These are phyloP conservation scores for Trichoderma atroviride DNA, from an alignment of 2,329 filamentous ascomycete genomes.

Conservation along the genomic window DNA sequence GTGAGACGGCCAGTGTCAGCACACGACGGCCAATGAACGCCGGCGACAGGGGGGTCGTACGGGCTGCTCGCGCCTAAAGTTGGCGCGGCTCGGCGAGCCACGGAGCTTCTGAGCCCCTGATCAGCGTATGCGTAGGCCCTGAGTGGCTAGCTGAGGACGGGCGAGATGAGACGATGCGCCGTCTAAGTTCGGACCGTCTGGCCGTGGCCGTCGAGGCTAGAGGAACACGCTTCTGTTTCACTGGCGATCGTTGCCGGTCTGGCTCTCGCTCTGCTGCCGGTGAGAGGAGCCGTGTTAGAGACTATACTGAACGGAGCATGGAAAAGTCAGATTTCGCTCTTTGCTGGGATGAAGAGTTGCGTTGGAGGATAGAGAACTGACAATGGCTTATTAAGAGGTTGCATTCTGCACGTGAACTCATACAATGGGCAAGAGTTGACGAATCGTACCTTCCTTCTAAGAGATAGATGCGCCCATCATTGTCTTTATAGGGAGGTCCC, in stretches of 20 bases:
- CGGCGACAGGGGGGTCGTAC: neutral
- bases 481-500: neutral
- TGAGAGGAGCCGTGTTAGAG: neutral
- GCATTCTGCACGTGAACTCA: neutral
- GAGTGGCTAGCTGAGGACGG: neutral
- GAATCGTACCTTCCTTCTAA: neutral
- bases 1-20: slow-evolving; percentile 23
- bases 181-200: neutral
- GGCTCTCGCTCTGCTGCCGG: neutral
- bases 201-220: neutral
- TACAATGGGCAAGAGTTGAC: neutral
- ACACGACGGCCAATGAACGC: slow-evolving; percentile 15
- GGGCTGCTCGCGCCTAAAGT: slow-evolving; percentile 4
- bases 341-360: neutral
- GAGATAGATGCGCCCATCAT: neutral
- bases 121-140: neutral
- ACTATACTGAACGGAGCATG: neutral
- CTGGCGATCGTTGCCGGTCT: neutral
- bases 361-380: neutral
- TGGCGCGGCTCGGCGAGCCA: neutral
- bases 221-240: neutral
- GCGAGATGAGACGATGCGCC: slow-evolving; percentile 10
- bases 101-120: slow-evolving; percentile 2
- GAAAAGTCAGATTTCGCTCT: neutral
- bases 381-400: neutral